phyloP scores from a whole-genome alignment of 768 basidiomycete genomes.

The Podaxis sp. region DNA sequence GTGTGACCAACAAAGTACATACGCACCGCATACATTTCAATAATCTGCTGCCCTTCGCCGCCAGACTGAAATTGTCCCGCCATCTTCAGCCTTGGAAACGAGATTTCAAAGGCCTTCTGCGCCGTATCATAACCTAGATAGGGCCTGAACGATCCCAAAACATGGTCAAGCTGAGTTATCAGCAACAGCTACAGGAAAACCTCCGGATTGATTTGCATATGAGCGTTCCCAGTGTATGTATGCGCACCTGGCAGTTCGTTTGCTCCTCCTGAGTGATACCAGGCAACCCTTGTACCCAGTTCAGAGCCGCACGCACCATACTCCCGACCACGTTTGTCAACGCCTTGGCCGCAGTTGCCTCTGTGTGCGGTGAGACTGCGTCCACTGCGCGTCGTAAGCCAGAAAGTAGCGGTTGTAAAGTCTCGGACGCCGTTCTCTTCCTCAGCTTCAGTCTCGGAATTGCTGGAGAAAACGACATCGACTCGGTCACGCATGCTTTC shows the following conservation, averaged over 20 bases:
- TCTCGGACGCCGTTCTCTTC: slow-evolving; percentile 38
- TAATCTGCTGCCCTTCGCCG: neutral
- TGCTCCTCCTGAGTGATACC: slow-evolving; percentile 19
- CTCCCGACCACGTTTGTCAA: slow-evolving; percentile 24
- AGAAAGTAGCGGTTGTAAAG: slow-evolving; percentile 34
- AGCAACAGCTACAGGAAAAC: slow-evolving; percentile 16
- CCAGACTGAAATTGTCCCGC: neutral
- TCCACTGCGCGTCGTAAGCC: slow-evolving; percentile 30
- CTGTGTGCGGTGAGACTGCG: slow-evolving; percentile 20
- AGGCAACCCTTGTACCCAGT: slow-evolving; percentile 26
- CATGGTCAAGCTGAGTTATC: slow-evolving; percentile 16
- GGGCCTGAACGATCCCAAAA: slow-evolving; percentile 22
- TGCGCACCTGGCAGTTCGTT: slow-evolving; percentile 25
- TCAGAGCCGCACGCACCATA: slow-evolving; percentile 21
- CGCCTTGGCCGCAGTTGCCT: slow-evolving; percentile 26
- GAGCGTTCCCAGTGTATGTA: neutral
- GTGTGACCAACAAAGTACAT: neutral
- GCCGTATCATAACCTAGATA: slow-evolving; percentile 38
- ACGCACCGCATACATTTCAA: slow-evolving; percentile 22
- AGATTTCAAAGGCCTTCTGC: slow-evolving; percentile 37
- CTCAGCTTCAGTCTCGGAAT: slow-evolving; percentile 42
- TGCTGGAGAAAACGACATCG: slow-evolving; percentile 22
- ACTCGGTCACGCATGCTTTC: slow-evolving; percentile 3
- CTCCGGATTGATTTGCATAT: neutral
- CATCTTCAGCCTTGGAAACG: slow-evolving; percentile 37